Percentiles rank a stretch among this genome's conserved stretches.
Evolutionary conservation across 345 rosid genomes (phyloP).

Genomic region (Dimocarpus longan): DNA sequence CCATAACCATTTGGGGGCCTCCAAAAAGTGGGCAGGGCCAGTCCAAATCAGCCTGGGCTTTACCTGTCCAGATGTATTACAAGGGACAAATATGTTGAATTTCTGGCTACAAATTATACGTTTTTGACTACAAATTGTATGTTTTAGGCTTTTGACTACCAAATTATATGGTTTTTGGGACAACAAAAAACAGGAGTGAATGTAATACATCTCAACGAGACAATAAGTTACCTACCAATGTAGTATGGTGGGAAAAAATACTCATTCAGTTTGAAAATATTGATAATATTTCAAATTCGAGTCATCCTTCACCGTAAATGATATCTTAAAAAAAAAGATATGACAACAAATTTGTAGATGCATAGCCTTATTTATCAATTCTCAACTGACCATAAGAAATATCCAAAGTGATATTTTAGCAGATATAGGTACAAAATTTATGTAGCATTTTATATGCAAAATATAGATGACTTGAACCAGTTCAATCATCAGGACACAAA

Average conservation of each 20-base stretch:
- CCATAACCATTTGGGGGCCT: not conserved
- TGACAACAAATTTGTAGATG: not conserved
- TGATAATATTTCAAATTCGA: no score
- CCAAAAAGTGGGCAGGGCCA: not conserved
- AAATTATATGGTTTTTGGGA: not conserved
- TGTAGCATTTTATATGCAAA: not conserved
- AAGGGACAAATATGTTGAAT: not conserved
- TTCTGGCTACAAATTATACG: not conserved
- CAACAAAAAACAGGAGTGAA: not conserved
- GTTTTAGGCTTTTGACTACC: no score
- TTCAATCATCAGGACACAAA: slow-evolving; percentile 4
- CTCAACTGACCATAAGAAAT: not conserved
- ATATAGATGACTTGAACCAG: not conserved
- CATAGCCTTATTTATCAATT: not conserved
- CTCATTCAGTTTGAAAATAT: no score
- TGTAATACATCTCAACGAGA: not conserved
- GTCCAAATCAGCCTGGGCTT: not conserved
- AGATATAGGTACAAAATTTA: slow-evolving; percentile 11
- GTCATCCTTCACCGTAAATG: no score
- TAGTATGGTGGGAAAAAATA: no score
- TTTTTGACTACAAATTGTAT: not conserved
- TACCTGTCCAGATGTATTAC: not conserved
- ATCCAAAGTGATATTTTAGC: not conserved
- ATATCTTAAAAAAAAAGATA: no score
- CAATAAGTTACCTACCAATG: not conserved